Percentiles rank a stretch among this genome's conserved stretches.
These are phyloP conservation scores for Fusarium succisae DNA, from an alignment of 2,329 filamentous ascomycete genomes.

Conservation along the genomic window DNA sequence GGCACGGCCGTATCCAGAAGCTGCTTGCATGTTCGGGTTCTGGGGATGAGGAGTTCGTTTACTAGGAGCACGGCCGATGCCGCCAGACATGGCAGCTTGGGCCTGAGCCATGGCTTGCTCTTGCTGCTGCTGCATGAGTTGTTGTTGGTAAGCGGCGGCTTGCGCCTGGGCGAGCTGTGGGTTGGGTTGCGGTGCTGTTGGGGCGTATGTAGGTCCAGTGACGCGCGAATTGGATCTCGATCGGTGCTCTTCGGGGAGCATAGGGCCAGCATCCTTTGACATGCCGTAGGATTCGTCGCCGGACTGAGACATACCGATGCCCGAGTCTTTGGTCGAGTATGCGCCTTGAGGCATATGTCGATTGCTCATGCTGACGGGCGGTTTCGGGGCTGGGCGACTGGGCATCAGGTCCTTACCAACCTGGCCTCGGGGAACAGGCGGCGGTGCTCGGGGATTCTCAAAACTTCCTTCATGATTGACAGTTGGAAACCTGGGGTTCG, in stretches of 20 bases:
- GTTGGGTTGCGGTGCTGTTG: slow-evolving; percentile 52
- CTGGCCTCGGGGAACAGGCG: slow-evolving; percentile 76
- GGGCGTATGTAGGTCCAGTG: slow-evolving; percentile 63
- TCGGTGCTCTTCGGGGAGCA: slow-evolving; percentile 73
- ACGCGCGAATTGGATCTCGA: slow-evolving; percentile 74
- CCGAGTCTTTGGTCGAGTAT: slow-evolving; percentile 69
- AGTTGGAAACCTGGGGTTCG: slow-evolving; percentile 84
- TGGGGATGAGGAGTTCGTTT: slow-evolving; percentile 65
- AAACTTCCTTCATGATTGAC: slow-evolving; percentile 93
- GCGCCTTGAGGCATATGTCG: slow-evolving; percentile 62
- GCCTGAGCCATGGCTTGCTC: slow-evolving; percentile 84
- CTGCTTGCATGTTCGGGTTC: slow-evolving; percentile 37
- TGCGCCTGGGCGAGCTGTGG: slow-evolving; percentile 49
- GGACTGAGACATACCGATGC: slow-evolving; percentile 68
- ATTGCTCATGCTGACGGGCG: slow-evolving; percentile 73
- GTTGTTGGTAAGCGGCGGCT: slow-evolving; percentile 66
- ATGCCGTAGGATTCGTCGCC: slow-evolving; percentile 64
- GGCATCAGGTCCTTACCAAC: slow-evolving; percentile 71
- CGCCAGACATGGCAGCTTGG: slow-evolving; percentile 78
- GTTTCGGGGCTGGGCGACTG: slow-evolving; percentile 84
- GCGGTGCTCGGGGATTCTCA: slow-evolving; percentile 93
- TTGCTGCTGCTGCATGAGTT: slow-evolving; percentile 81
- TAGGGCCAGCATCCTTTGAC: slow-evolving; percentile 64
- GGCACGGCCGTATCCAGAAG: slow-evolving; percentile 42
- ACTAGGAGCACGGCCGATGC: slow-evolving; percentile 77